Evolutionary conservation across 768 basidiomycete species (phyloP), one percentile per base, ranked within the genome.

Genomic region (Suillus alpinus): DNA sequence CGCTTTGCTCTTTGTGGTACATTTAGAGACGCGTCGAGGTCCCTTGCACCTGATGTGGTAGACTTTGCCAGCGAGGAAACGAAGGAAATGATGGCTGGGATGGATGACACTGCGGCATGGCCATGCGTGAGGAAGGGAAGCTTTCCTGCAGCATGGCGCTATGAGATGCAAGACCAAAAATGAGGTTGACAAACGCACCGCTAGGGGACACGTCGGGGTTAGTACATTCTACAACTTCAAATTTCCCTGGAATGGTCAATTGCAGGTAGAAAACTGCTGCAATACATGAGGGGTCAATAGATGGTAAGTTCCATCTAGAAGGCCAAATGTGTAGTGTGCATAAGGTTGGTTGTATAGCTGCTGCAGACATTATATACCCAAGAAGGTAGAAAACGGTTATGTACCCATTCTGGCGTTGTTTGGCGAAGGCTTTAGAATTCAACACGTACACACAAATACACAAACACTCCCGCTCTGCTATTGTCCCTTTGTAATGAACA

Each of bases 171-270:
- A 32, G 20, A 20, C 20, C 39, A 14, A 26, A 9, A 26, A 43
- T 9, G 18, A 47, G 31, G 20, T 4, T 2, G 14, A 58, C 62
- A 57, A 58, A 78, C 83, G 75, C 70, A 87, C 91, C 91, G 66
- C 79, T 85, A 14, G 91, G 89, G 52, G 91, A 91, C 23, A 80
- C 62, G 75, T 92, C 89, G 9, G 89, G 86, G 70, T 89, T 84
- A 4, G 81, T 79, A 67, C 83, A 88, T 72, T 86, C 83, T 39
- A 77, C 75, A 31, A 93, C 72, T 18, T 71, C 73, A 72, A 89
- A 93, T 66, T 82, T 77, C n/a, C 86, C 88, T 1, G 91, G 89
- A 50, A 89, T 78, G 14, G 83, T 74, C 26, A 87, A 73, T 68
- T 92, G 90, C 31, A 92, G 81, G 67, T 86, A 87, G 47, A 92